Conservation (phyloP, 257 asterid species). For the Capsicum rhomboideum region DNA sequence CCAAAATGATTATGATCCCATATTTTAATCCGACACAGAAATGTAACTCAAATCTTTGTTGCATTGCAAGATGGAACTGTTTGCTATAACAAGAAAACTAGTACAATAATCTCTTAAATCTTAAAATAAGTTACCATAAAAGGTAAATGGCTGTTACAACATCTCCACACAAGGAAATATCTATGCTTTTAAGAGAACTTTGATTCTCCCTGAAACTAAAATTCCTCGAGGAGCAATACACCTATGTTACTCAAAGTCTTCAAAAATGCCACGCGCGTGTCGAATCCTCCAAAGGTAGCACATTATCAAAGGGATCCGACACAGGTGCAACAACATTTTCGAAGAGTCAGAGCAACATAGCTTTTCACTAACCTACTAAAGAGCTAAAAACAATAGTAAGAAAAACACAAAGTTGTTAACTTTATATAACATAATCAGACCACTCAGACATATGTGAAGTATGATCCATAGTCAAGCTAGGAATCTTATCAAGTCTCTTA, state of each 20-base stretch:
- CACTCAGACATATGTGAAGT: slow-evolving; percentile 58
- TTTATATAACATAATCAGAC: slow-evolving; percentile 79
- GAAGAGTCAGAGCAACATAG: not conserved
- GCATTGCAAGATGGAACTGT: not conserved
- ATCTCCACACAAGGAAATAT: not conserved
- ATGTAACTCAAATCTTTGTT: not conserved
- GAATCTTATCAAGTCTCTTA: slow-evolving; percentile 49
- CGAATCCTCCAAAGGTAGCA: not conserved
- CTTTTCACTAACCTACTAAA: not conserved
- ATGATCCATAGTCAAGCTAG: slow-evolving; percentile 84
- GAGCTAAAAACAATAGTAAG: not conserved
- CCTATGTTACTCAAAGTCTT: not conserved
- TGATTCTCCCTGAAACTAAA: slow-evolving; percentile 27
- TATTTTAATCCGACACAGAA: not conserved
- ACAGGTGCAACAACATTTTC: not conserved
- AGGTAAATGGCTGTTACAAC: not conserved
- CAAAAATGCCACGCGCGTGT: not conserved
- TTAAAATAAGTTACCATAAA: slow-evolving; percentile 5
- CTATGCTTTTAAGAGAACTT: slow-evolving; percentile 37
- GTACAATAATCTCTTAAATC: slow-evolving; percentile 1
- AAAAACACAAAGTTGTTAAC: not conserved
- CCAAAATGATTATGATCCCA: not conserved
- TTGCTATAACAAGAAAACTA: not conserved
- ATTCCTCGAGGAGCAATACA: not conserved
- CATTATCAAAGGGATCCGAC: not conserved